A percentile compares a stretch with the other conserved stretches of the same genome.
These are phyloP conservation scores for Chimonanthus salicifolius DNA, from an alignment of 164 flowering plant genomes.

Conservation along the genomic window DNA sequence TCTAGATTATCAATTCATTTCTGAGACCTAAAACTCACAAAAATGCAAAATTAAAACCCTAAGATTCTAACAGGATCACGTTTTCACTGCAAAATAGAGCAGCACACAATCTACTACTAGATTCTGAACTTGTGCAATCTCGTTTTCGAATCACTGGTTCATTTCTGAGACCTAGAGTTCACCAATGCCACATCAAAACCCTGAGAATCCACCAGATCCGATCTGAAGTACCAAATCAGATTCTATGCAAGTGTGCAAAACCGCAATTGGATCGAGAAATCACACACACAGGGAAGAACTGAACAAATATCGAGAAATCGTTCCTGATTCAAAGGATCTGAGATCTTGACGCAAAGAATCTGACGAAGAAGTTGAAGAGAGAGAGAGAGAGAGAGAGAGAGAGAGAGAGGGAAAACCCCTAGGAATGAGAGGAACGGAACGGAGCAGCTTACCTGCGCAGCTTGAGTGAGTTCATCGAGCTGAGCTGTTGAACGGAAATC, in stretches of 20 bases:
- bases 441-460: slow-evolving; percentile 50
- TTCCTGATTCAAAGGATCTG: background rate
- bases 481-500: slow-evolving; percentile 38
- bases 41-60: background rate
- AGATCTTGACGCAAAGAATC: background rate
- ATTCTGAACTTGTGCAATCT: too few species aligned
- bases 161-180: background rate
- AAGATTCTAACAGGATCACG: too few species aligned
- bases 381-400: background rate
- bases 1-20: background rate
- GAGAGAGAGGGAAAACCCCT: background rate
- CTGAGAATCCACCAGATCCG: background rate
- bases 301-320: background rate
- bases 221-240: background rate
- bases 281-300: background rate
- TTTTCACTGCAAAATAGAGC: background rate
- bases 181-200: background rate
- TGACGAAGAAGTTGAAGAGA: background rate
- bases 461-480: slow-evolving; percentile 76
- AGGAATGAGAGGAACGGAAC: background rate
- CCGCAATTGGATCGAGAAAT: background rate
- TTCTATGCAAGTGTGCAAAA: background rate
- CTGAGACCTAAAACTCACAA: background rate
- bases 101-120: background rate
- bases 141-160: background rate